Base-by-base conservation (phyloP, 768 basidiomycete genomes). In the Boletellus emodensis region DNA sequence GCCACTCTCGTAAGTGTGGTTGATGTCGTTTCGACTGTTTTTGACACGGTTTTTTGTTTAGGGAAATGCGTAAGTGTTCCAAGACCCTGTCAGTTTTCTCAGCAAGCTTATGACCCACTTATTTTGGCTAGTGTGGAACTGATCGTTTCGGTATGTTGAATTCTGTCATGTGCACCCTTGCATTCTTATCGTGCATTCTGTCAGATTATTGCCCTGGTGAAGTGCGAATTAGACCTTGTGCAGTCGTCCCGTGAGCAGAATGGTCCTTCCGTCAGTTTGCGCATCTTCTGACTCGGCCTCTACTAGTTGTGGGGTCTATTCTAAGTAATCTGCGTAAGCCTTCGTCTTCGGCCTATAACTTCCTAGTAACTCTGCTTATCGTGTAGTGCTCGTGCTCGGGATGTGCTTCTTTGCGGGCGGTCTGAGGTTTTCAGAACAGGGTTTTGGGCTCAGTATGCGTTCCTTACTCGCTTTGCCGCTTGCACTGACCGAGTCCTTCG, bases 381-480 rank as follows among this genome's bases (percentile, higher is more conserved):
- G 36, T 17, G 18, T 39, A 90, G 88, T 94, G 2, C 79, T 94
- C 36, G 89, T 93, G 15, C 77, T 92, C 11, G 90, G 90, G 15
- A 80, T 92, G 67, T 89, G 87, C 58, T 89, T 91, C 69, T 86
- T 92, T 54, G 90, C 88, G 1, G 89, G 90, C 13, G 89, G 89
- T 0, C 60, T 83, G 54, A 77, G 79, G 13, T 91, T 84, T 56
- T 82, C 85, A 3, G 87, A 91, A 61, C 90, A 91, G 65, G 85
- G 80, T 1, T 90, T 90, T 53, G 83, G 87, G 53, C 64, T 75
- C 3, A 83, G 88, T 90, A 59, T 47, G 82, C 66, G 17, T 45
- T 28, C 4, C 2, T 42, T 46, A 3, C 9, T 53, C 0, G 2
- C 34, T 32, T 44, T 28, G 14, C 43, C 35, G 13, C 37, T 48